phyloP scores from a whole-genome alignment of 352 stramenopile genomes.

The Peronospora tabacina region DNA sequence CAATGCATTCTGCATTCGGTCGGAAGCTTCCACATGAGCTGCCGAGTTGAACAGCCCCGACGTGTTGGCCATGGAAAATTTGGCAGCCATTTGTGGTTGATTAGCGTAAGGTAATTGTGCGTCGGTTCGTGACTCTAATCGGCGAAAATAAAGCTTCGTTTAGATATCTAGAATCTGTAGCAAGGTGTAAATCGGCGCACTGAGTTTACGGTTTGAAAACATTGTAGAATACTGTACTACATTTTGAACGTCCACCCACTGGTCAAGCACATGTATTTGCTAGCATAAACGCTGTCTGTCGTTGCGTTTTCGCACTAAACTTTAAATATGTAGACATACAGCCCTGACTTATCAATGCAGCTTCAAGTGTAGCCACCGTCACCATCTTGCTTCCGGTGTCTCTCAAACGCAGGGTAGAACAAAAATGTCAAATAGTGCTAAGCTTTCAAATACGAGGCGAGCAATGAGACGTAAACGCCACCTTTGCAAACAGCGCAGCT shows the following conservation, averaged over 20 bases:
- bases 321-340: conserved; percentile 1
- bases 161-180: no score
- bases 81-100: conserved; percentile 46
- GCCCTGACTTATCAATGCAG: conserved; percentile 14
- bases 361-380: not conserved
- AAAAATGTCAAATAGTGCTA: no score
- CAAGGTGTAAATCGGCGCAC: no score
- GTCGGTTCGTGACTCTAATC: no score
- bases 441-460: not conserved
- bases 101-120: not conserved
- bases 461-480: not conserved
- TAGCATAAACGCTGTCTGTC: not conserved
- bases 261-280: not conserved
- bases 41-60: conserved; percentile 64
- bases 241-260: no score
- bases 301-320: conserved; percentile 9
- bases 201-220: no score
- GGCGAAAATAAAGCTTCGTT: not conserved
- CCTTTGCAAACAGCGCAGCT: no score
- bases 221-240: no score
- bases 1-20: conserved; percentile 68
- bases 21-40: conserved; percentile 58
- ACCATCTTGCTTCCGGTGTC: not conserved
- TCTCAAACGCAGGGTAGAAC: not conserved
- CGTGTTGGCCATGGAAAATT: conserved; percentile 75